Evolutionary conservation across 1,139 yeast genomes (phyloP), one percentile per base, ranked within the genome.

Genomic region (Saccharomycopsis crataegensis): DNA sequence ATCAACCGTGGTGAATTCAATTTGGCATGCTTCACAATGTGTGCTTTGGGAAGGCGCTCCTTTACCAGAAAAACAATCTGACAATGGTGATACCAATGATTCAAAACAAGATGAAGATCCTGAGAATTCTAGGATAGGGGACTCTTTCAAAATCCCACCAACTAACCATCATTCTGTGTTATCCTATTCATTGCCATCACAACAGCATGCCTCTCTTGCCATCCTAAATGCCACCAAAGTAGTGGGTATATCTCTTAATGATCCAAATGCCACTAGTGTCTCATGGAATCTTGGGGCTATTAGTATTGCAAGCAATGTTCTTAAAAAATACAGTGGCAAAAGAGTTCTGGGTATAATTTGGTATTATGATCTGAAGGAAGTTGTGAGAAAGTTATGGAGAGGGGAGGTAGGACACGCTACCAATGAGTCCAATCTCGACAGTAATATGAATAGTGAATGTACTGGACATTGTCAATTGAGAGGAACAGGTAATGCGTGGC

Each of bases 301-400:
- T 28, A 45, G 38, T 38, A 16, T 53, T 33, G 57, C 58, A 9
- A 56, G 58, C 40, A 36, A 46, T 31, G 56, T 56, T 32, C 38
- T 56, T 14, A 38, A 57, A 8, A 45, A 51, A 14, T 37, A 48
- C 38, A 32, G 52, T 28, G 34, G 48, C 9, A 37, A 45, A n/a
- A 49, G 48, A n/a, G 11, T 31, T 3, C 46, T 43, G 14, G 43
- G 52, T 7, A 38, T 33, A n/a, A 11, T 49, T 12, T 51, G 40
- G 31, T 46, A 48, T 22, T 54, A 56, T 43, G 57, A 54, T 45
- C 22, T 51, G 28, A 54, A 51, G 41, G 22, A 36, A 9, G 28
- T 56, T 7, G 43, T 56, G 51, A 51, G 49, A 33, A 49, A 49
- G 32, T 50, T 56, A 22, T 17, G 54, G 31, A 45, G 40, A 40